These are phyloP conservation scores for Diaporthe eres DNA, from an alignment of 2,329 filamentous ascomycete species.

Conservation along the genomic window DNA sequence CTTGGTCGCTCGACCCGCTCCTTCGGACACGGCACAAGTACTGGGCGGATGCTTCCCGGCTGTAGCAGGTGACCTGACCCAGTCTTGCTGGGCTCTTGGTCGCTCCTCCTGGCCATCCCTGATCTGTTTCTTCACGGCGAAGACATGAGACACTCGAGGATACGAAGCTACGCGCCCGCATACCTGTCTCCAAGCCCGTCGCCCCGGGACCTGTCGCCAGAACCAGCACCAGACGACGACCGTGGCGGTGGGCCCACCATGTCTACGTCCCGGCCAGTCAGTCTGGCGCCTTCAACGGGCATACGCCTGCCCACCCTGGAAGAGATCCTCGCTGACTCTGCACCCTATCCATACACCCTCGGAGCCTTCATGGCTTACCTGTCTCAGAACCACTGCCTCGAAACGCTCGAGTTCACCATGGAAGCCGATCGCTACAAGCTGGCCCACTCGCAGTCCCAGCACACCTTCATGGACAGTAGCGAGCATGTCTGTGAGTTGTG, in stretches of 20 bases:
- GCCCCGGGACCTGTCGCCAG: constrained; percentile 59
- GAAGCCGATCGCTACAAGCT: constrained; percentile 88
- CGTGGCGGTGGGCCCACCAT: constrained; percentile 60
- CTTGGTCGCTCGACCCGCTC: background rate
- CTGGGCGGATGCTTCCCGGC: constrained; percentile 24
- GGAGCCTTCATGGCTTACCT: constrained; percentile 96
- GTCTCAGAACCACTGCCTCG: constrained; percentile 96
- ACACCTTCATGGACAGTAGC: constrained; percentile 60
- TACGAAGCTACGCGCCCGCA: constrained; percentile 60
- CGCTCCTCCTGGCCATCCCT: constrained; percentile 45
- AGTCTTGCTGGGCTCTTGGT: constrained; percentile 44
- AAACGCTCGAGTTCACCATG: constrained; percentile 96
- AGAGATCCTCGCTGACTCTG: constrained; percentile 89
- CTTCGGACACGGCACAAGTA: background rate
- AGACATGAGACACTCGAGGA: constrained; percentile 64
- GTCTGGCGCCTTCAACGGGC: constrained; percentile 58
- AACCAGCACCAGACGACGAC: constrained; percentile 61
- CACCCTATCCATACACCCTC: constrained; percentile 90
- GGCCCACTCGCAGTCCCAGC: constrained; percentile 63
- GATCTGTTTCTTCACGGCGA: constrained; percentile 10
- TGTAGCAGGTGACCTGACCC: constrained; percentile 39
- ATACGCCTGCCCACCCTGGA: constrained; percentile 77
- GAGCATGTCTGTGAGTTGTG: constrained; percentile 85
- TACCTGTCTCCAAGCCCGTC: constrained; percentile 58
- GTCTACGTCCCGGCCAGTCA: constrained; percentile 64